phyloP scores from a whole-genome alignment of 139 green algal species.

The Mesotaenium endlicherianum region DNA sequence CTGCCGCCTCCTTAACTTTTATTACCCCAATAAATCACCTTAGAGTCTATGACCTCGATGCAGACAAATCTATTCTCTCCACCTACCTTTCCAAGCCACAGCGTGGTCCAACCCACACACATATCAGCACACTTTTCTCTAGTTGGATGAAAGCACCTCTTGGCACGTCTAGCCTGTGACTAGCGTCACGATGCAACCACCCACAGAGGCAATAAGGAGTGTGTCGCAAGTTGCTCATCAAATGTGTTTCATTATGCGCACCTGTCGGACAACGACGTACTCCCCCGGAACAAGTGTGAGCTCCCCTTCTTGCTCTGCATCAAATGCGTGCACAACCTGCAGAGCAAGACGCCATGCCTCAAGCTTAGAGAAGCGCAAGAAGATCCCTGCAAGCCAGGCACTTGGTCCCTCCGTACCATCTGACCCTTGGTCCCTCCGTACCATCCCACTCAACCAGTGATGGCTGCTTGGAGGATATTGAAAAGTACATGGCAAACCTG shows the following conservation, averaged over 20 bases:
- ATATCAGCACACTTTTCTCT: neutral
- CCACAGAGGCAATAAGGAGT: neutral
- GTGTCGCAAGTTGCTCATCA: neutral
- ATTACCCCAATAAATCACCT: neutral
- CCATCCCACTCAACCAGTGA: no score
- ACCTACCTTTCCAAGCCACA: neutral
- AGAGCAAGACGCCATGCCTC: neutral
- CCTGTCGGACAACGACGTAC: slow-evolving; percentile 42
- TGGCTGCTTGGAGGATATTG: no score
- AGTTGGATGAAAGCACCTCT: neutral
- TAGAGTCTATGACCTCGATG: neutral
- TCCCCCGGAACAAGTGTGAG: slow-evolving; percentile 2
- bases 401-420: no score
- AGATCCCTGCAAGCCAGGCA: no score
- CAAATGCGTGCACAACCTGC: slow-evolving; percentile 42
- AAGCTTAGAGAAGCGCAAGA: no score
- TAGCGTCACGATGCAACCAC: neutral
- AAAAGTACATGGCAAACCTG: no score
- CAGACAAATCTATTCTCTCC: neutral
- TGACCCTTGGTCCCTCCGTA: no score
- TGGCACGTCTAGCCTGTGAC: neutral
- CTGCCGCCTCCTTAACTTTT: neutral
- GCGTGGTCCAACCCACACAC: neutral
- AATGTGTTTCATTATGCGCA: neutral
- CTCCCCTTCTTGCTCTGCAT: slow-evolving; percentile 13